A percentile compares a stretch with the other conserved stretches of the same genome.
Evolutionary conservation across 2,329 filamentous ascomycete species (phyloP).

Genomic region (Paracorniculantispora psalliotae): DNA sequence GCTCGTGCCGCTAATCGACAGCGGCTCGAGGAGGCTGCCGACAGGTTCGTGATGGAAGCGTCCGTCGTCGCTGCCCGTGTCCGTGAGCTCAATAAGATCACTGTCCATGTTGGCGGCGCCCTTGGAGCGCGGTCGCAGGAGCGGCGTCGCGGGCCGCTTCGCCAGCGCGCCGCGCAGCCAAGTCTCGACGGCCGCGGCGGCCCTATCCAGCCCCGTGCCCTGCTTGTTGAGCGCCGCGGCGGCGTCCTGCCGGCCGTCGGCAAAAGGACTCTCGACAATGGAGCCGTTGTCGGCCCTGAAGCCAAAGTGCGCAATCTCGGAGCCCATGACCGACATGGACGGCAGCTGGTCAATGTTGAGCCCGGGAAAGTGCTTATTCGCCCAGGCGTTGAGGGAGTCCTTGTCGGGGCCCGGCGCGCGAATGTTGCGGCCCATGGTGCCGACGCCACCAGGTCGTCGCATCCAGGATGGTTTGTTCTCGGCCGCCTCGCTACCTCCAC

Average conservation of each 20-base stretch:
- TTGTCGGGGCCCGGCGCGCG: constrained; percentile 74
- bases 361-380: constrained; percentile 76
- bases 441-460: constrained; percentile 81
- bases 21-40: constrained; percentile 27
- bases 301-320: constrained; percentile 54
- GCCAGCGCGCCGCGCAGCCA: constrained; percentile 82
- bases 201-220: constrained; percentile 65
- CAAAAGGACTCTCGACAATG: constrained; percentile 49
- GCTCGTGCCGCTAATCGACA: constrained; percentile 29
- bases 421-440: constrained; percentile 68
- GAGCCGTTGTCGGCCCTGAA: constrained; percentile 38
- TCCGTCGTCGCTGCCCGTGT: constrained; percentile 54
- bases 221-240: constrained; percentile 37
- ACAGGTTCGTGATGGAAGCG: constrained; percentile 22
- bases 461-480: constrained; percentile 56
- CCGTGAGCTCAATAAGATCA: constrained; percentile 69
- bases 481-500: constrained; percentile 32
- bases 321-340: constrained; percentile 60
- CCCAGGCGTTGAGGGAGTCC: constrained; percentile 79
- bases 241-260: constrained; percentile 42
- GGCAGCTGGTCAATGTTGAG: constrained; percentile 66
- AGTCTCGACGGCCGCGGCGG: constrained; percentile 80
- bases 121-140: constrained; percentile 32
- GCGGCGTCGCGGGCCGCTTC: constrained; percentile 52
- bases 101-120: constrained; percentile 37